Evolutionary conservation across 768 basidiomycete genomes (phyloP).

Genomic region (Trametes villosa): DNA sequence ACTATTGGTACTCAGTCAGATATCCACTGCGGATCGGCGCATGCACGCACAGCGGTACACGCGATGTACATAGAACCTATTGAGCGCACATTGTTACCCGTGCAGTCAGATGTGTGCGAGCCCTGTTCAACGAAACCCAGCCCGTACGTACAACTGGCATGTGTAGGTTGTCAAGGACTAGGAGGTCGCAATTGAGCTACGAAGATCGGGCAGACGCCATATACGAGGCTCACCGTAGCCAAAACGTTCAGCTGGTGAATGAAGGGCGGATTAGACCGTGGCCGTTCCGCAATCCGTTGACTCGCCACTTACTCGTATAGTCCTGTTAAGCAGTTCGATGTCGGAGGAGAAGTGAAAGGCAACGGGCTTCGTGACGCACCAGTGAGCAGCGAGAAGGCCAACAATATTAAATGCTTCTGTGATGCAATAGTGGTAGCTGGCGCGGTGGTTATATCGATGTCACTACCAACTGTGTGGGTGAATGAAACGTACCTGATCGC

Average conservation of each 20-base stretch:
- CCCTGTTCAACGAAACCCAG: too few species aligned
- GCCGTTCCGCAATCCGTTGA: too few species aligned
- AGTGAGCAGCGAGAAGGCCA: background rate
- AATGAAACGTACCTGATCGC: background rate
- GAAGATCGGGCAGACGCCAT: too few species aligned
- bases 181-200: background rate
- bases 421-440: background rate
- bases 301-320: background rate
- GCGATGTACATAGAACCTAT: background rate
- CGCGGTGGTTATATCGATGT: too few species aligned
- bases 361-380: background rate
- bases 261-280: too few species aligned
- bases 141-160: background rate
- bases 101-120: rapidly evolving
- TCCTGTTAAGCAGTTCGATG: background rate
- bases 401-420: background rate
- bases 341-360: background rate
- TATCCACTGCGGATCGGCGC: too few species aligned
- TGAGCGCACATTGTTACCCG: too few species aligned
- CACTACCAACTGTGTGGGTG: too few species aligned
- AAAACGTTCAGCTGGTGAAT: background rate
- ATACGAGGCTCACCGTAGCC: background rate
- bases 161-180: background rate
- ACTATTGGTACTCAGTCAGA: background rate
- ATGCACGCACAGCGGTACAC: background rate